Conservation (phyloP, 345 rosid genomes). For the Geranium rotundifolium region DNA sequence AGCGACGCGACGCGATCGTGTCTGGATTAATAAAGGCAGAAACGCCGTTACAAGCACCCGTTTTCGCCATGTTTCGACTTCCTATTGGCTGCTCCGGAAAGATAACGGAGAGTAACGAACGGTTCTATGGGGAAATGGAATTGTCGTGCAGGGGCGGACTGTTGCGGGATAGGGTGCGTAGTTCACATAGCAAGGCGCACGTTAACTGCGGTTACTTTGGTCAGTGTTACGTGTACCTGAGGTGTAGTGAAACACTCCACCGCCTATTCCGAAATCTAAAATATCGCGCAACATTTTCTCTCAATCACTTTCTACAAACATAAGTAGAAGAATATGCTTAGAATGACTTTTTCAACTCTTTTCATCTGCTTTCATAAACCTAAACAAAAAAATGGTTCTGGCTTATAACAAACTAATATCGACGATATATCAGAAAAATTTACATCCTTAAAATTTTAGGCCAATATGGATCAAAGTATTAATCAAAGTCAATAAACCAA, state of each 20-base stretch:
- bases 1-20: neutral
- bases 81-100: constrained; percentile 6
- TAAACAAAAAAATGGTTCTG: too few relatives aligned
- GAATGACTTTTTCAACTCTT: too few relatives aligned
- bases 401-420: too few relatives aligned
- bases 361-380: too few relatives aligned
- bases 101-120: constrained; percentile 1
- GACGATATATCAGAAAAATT: too few relatives aligned
- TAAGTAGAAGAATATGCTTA: too few relatives aligned
- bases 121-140: constrained; percentile 24
- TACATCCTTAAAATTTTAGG: too few relatives aligned
- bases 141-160: constrained; percentile 23
- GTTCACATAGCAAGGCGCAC: neutral
- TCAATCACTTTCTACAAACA: too few relatives aligned
- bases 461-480: too few relatives aligned
- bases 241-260: constrained; percentile 3
- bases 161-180: neutral
- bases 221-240: neutral
- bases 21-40: neutral
- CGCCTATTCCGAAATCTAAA: constrained; percentile 1
- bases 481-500: too few relatives aligned
- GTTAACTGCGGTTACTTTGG: constrained; percentile 6
- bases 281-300: neutral
- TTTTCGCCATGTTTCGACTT: constrained; percentile 11
- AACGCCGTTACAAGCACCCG: neutral